Conservation (phyloP, 2,329 filamentous ascomycete genomes). For the Stromatinia cepivora region DNA sequence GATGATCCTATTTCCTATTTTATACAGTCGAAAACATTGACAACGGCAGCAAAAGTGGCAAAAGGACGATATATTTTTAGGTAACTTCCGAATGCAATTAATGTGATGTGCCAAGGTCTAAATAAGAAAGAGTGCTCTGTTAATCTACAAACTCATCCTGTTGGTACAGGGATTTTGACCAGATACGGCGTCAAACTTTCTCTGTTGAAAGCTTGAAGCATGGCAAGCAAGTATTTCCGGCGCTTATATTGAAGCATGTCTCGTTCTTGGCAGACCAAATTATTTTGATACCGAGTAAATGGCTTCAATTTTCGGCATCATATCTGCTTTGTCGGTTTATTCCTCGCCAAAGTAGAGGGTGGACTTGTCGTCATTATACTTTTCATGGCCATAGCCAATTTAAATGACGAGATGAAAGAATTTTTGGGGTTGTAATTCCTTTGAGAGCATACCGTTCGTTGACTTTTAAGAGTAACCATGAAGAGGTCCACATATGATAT, state of each 20-base stretch:
- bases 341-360: not conserved
- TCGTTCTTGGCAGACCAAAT: not conserved
- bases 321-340: no score
- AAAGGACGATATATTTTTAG: not conserved
- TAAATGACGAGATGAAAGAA: not conserved
- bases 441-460: not conserved
- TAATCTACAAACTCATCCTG: not conserved
- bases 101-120: not conserved
- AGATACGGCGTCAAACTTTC: not conserved
- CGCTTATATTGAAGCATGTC: not conserved
- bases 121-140: not conserved
- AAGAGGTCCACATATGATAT: conserved; percentile 9
- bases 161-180: conserved; percentile 6
- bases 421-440: not conserved
- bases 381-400: not conserved
- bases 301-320: not conserved
- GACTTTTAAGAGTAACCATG: not conserved
- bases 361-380: not conserved
- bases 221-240: conserved; percentile 9
- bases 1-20: not conserved
- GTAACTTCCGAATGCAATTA: not conserved
- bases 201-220: not conserved
- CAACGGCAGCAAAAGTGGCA: not conserved
- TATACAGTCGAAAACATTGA: not conserved
- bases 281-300: not conserved